Percentiles rank a stretch among this genome's conserved stretches.
Evolutionary conservation across 148 eudicot species (phyloP).

Genomic region (Rhododendron williamsianum): DNA sequence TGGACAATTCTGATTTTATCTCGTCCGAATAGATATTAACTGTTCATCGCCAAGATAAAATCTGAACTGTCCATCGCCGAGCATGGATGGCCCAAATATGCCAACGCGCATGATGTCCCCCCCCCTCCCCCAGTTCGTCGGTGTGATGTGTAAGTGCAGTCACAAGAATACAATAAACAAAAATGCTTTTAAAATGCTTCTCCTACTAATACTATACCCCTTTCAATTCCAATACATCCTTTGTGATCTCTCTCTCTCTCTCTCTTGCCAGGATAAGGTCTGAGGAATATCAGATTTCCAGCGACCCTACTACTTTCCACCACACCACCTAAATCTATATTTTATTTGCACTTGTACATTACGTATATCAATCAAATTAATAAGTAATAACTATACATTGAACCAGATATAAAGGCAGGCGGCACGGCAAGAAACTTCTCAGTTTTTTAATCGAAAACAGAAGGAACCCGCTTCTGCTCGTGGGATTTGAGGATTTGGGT

Average conservation of each 20-base stretch:
- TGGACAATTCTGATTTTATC: rapidly evolving
- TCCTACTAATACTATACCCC: no score
- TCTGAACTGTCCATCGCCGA: no score
- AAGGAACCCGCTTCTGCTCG: neutral
- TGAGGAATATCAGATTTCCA: conserved; percentile 3
- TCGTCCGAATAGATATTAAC: no score
- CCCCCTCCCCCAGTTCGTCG: no score
- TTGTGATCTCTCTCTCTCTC: neutral
- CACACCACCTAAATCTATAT: neutral
- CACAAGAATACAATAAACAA: no score
- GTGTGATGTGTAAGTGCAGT: no score
- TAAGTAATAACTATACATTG: neutral
- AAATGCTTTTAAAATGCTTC: no score
- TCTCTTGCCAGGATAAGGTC: conserved; percentile 7
- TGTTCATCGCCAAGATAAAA: no score
- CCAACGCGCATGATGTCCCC: no score
- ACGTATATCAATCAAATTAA: no score
- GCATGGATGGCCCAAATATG: no score
- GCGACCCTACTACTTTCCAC: neutral
- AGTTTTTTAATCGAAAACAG: neutral
- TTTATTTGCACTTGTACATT: no score
- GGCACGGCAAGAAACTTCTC: neutral
- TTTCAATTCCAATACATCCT: neutral
- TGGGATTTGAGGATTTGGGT: neutral
- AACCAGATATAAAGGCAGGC: neutral